phyloP scores from a whole-genome alignment of 2,329 filamentous ascomycete species.

The Trichoderma sp. region DNA sequence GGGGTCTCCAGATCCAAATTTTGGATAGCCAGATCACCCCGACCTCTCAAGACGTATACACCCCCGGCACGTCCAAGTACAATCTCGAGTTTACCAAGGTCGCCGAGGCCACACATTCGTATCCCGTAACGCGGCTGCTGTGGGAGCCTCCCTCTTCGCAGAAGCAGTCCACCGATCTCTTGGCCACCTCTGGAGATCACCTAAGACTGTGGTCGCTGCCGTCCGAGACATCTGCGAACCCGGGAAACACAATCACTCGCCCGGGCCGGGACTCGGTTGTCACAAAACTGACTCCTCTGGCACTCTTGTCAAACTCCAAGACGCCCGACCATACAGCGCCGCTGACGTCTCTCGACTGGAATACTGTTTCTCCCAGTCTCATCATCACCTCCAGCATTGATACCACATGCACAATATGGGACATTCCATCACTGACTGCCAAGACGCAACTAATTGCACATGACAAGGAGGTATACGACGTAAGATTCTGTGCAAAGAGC shows the following conservation, averaged over 20 bases:
- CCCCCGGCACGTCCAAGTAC: conserved; percentile 70
- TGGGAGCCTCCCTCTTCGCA: conserved; percentile 96
- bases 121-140: conserved; percentile 89
- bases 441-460: conserved; percentile 98
- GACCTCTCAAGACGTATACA: conserved; percentile 68
- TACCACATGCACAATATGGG: conserved; percentile 99
- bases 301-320: conserved; percentile 94
- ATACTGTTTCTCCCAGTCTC: conserved; percentile 90
- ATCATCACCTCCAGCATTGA: conserved; percentile 99
- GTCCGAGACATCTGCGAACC: conserved; percentile 57
- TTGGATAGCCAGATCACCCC: conserved; percentile 80
- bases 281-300: conserved; percentile 86
- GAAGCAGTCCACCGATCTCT: conserved; percentile 91
- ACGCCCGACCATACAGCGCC: conserved; percentile 97
- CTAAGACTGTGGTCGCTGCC: conserved; percentile 92
- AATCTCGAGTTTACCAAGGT: conserved; percentile 89
- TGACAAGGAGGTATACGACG: conserved; percentile 98
- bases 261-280: conserved; percentile 58
- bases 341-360: conserved; percentile 96
- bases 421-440: conserved; percentile 94
- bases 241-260: conserved; percentile 68
- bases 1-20: conserved; percentile 80
- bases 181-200: conserved; percentile 94
- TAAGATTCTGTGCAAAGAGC: conserved; percentile 95
- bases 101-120: conserved; percentile 95